phyloP scores from a whole-genome alignment of 2,329 filamentous ascomycete genomes.

The Pseudogymnoascus destructans region DNA sequence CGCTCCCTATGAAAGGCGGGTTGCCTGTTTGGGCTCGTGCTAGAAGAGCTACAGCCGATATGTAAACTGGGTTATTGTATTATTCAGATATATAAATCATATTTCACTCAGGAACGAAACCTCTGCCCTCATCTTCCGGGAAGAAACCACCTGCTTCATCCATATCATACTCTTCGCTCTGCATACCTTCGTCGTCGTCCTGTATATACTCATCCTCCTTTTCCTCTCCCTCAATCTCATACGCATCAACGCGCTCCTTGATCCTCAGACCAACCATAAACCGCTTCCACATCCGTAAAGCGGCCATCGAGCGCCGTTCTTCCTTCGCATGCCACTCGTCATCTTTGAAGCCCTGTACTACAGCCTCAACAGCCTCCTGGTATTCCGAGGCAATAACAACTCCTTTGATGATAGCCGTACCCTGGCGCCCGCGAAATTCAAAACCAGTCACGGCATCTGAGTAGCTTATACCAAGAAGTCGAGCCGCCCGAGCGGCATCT shows the following conservation, averaged over 20 bases:
- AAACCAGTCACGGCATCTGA: constrained; percentile 86
- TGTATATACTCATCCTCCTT: constrained; percentile 29
- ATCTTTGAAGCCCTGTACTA: constrained; percentile 54
- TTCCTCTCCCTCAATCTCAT: constrained; percentile 19
- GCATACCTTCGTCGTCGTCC: constrained; percentile 26
- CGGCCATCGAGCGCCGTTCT: constrained; percentile 47
- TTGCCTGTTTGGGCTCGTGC: constrained; percentile 29
- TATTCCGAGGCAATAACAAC: constrained; percentile 63
- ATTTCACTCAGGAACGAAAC: constrained; percentile 8
- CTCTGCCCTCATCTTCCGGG: constrained; percentile 22
- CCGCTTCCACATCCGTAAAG: constrained; percentile 57
- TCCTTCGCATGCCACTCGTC: constrained; percentile 50
- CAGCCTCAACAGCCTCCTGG: constrained; percentile 56
- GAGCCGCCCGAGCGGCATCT: constrained; percentile 57
- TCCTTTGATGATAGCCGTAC: constrained; percentile 71
- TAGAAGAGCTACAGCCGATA: neutral
- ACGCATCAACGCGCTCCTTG: constrained; percentile 22
- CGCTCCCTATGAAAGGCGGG: constrained; percentile 50
- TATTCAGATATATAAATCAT: neutral
- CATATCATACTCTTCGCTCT: constrained; percentile 34
- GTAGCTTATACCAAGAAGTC: constrained; percentile 67
- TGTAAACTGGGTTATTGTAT: neutral
- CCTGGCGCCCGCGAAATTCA: constrained; percentile 70
- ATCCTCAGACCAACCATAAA: constrained; percentile 61
- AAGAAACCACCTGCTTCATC: constrained; percentile 33